These are phyloP conservation scores for Psophocarpus tetragonolobus DNA, from an alignment of 306 rosid genomes.

Conservation along the genomic window DNA sequence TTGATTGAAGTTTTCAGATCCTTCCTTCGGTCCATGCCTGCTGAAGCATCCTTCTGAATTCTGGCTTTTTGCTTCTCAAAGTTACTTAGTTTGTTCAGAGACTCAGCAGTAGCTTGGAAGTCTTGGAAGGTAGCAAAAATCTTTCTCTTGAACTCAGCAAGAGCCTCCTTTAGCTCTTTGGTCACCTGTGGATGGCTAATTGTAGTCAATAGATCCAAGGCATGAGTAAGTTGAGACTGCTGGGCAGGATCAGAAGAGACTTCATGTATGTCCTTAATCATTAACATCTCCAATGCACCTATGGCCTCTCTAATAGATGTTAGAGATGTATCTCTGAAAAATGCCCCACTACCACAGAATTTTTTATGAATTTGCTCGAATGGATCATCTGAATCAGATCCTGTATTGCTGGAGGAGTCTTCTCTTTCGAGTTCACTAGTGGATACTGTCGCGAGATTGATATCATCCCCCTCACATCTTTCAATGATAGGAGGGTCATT, in stretches of 20 bases:
- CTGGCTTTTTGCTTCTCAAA: too few species aligned
- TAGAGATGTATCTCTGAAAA: background rate
- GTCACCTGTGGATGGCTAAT: background rate
- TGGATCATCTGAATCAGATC: constrained; percentile 7
- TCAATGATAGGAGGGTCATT: background rate
- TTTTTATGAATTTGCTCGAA: background rate
- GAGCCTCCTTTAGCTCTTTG: background rate
- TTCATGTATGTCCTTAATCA: constrained; percentile 15
- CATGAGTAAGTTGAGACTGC: background rate
- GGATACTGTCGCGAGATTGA: background rate
- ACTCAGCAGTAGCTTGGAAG: background rate
- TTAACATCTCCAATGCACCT: background rate
- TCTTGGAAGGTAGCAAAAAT: background rate
- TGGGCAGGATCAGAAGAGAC: constrained; percentile 4
- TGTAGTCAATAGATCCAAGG: background rate
- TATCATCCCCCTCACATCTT: background rate
- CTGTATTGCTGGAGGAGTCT: background rate
- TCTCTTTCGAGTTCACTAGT: background rate
- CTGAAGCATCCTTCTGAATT: too few species aligned
- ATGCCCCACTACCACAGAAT: background rate
- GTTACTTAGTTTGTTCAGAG: too few species aligned
- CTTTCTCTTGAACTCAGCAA: background rate
- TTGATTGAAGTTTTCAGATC: too few species aligned
- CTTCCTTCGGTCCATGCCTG: too few species aligned
- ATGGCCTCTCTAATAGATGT: background rate